Base-by-base conservation (phyloP, 2,329 filamentous ascomycete species). In the Monosporascus sp. region DNA sequence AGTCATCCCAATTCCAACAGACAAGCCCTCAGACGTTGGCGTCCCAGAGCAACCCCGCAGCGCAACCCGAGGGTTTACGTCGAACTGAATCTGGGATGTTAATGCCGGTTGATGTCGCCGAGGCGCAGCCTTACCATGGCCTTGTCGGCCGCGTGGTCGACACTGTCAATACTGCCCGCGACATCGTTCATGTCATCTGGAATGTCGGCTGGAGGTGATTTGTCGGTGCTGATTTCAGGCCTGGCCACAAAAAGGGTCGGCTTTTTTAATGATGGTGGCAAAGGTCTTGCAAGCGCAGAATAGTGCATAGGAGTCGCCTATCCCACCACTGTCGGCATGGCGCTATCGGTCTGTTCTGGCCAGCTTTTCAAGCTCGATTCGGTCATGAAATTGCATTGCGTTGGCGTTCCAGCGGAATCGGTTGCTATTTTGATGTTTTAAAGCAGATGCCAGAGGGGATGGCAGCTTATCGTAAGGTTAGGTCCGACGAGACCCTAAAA, bases 61-160 rank as follows among this genome's bases (percentile, higher is more conserved):
- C 73, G 20, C 78, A 82, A 54, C 73, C 78, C 44, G 74, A 71
- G 18, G 85, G 85, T 50, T 85, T 95, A 76, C 84, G 86, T 57
- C 81, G 91, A 60, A 95, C 90, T 20, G 78, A 84, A 49, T 94
- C 90, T 39, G 91, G 90, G 60, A 95, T 96, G 89, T 88, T 96
- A 63, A 92, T 95, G 88, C 89, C 90, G 7, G 88, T 86, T 61
- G 88, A 91, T 61, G 87, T 91, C 61, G 84, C 84, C 55, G 88
- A 90, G 58, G 75, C 70, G 66, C 78, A 70, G 47, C 74, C 78
- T 55, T 82, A 74, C 63, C 76, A 79, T 49, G 86, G 87, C 47
- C 78, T 95, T 51, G 81, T 95, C 65, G 88, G 89, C 55, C 84
- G 86, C 62, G 85, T 95, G 48, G 84, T 92, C 67, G 89, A 95